Evolutionary conservation across 2,329 filamentous ascomycete genomes (phyloP), one percentile per base, ranked within the genome.

Genomic region (Pseudogymnoascus sp.): DNA sequence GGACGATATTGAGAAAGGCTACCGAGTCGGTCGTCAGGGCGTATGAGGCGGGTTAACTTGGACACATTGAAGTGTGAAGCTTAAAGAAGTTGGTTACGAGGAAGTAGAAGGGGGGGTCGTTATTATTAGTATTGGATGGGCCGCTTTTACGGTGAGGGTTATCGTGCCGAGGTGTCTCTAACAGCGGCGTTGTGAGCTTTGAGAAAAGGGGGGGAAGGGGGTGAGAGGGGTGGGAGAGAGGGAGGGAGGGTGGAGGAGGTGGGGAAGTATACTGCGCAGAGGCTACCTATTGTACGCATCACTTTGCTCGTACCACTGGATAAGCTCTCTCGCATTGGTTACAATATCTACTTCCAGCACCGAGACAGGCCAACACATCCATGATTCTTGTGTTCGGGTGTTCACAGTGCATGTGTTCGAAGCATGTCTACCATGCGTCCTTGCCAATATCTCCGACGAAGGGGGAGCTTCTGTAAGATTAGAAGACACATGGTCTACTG

Each of bases 101-200:
- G 16, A 21, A 57, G 28, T 21, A 28, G 51, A 57, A 57, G 51
- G 28, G 28, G 28, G 69, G 61, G 3, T n/a, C 69, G 73, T 34
- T 57, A 36, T 57, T 57, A 57, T 57, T 57, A 36, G 28, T 57
- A 28, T 57, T 57, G 10, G 51, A 57, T 36, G 2, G 16, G 51
- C 51, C 28, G 51, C 51, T 57, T 54, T 57, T 31, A 14, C 28
- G 1, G 10, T 34, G 51, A 57, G 28, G n/a, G 25, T 14, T 57
- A 57, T 57, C 51, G 51, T 57, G 10, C 28, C 51, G 51, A 57
- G 16, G 28, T 16, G 8, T 57, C n/a, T 31, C 28, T 57, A 57
- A 14, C 28, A 14, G 51, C 51, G 11, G 51, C 16, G 23, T 28
- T 19, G n/a, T 36, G 11, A 21, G 51, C 8, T 57, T 57, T n/a